Evolutionary conservation across 768 basidiomycete species (phyloP), one percentile per base, ranked within the genome.

Genomic region (Saitozyma sp.): DNA sequence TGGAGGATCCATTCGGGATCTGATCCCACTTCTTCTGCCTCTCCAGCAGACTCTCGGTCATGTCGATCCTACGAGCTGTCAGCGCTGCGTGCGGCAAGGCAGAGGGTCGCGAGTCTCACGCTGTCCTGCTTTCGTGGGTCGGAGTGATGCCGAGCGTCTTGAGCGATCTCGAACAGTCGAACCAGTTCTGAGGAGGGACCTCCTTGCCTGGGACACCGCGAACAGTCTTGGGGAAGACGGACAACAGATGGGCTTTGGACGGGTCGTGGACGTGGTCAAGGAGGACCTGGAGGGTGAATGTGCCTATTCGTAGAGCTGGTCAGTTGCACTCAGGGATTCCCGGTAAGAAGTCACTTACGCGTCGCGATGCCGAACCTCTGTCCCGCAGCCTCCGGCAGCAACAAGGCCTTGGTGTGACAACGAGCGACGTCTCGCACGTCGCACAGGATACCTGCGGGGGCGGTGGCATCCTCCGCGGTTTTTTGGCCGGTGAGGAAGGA

Each of bases 381-480:
- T 2, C 64, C 64, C 7, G 29, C 64, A 6, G 64, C 64, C 45
- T 58, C 52, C 3, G 60, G 61, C 11, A 62, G 52, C 20, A 62
- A 38, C 17, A 62, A 38, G 9, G 61, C 54, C 39, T 54, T 58
- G 40, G 62, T 45, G 42, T 66, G 64, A 38, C 55, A 56, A 17
- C 14, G 17, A 17, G 61, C 64, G 13, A 66, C 56, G 43, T 66
- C 64, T 8, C 61, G 59, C 11, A 66, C 56, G 41, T 62, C 64
- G 41, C 62, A 63, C n/a, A 63, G 42, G 29, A 63, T 63, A 11
- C 62, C 62, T n/a, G 62, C 62, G 51, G 64, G 42, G 16, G 64
- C 59, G 13, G 52, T 59, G 13, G 58, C 62, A 20, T 63, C 62
- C 19, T 63, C 62, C 9, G 49, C 39, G 6, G 57, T 53, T 42